Evolutionary conservation across 371 early-diverging fungal genomes (phyloP), one percentile per base, ranked within the genome.

Genomic region (Funneliformis caledonium): DNA sequence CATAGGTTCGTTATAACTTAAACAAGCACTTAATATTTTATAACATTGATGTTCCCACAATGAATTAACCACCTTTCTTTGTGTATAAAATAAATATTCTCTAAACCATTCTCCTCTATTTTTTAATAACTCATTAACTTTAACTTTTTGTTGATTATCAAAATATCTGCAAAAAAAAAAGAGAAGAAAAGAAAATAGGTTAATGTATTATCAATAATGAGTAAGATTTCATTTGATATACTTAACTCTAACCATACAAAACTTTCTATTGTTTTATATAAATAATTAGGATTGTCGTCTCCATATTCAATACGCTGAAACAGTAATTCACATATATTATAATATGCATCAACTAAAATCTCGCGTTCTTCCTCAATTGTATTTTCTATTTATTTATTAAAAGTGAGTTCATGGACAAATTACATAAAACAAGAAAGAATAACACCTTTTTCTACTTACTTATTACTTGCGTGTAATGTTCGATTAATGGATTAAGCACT

Each of bases 241-340:
- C 78, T 50, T 45, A 56, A 78, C 78, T 78, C 33, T 78, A 78
- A 67, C 52, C 52, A 61, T 8, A 67, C 14, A 50, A 78, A 43
- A 67, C 42, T 22, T 22, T 62, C 31, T 14, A 78, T 45, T 31
- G 52, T 33, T 16, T 78, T 31, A 50, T 67, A 45, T 48, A 78
- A 37, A 50, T 50, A 59, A 11, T 22, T 5, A 37, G 31, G 16
- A 48, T 47, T 47, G 50, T 67, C 48, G 47, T 78, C 78, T 31
- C 78, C 78, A 56, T 68, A 9, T 78, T 78, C 78, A 42, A 78
- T 78, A 8, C 78, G 45, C 50, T 45, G 48, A 14, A 78, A 64
- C 9, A 78, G 22, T 61, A 78, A 33, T 68, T 78, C 68, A 1
- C 48, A 31, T 48, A 78, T 56, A 67, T 64, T 52, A 37, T 22